Percentiles rank a stretch among this genome's conserved stretches.
phyloP scores from a whole-genome alignment of 1,139 yeast genomes.

The Suhomyces anneliseae region DNA sequence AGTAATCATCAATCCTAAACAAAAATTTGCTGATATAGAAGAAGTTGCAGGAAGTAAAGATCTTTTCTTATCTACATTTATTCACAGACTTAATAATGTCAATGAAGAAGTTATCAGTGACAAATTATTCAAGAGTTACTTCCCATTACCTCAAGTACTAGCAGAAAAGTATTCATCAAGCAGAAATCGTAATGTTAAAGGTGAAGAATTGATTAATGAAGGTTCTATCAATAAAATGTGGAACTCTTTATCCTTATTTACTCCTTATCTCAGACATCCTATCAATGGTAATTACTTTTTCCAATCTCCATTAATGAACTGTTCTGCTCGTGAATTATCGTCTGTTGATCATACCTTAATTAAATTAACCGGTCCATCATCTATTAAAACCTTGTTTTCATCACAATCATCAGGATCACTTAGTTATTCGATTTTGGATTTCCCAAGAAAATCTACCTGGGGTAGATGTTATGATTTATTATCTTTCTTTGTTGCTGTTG shows the following conservation, averaged over 20 bases:
- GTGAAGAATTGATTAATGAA: slow-evolving; percentile 9
- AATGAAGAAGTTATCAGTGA: slow-evolving; percentile 33
- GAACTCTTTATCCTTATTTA: slow-evolving; percentile 32
- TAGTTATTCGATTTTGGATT: slow-evolving; percentile 34
- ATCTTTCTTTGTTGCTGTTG: slow-evolving; percentile 36
- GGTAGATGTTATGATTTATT: slow-evolving; percentile 44
- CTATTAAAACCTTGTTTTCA: slow-evolving; percentile 29
- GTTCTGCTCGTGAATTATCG: slow-evolving; percentile 36
- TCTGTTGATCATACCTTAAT: slow-evolving; percentile 37
- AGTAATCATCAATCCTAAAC: slow-evolving; percentile 18
- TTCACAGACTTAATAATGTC: slow-evolving; percentile 20
- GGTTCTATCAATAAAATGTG: slow-evolving; percentile 37
- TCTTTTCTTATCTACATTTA: slow-evolving; percentile 28
- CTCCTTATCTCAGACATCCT: slow-evolving; percentile 38
- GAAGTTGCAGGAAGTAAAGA: slow-evolving; percentile 34
- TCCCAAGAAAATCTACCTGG: slow-evolving; percentile 41
- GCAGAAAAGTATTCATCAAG: slow-evolving; percentile 5
- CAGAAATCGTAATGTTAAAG: slow-evolving; percentile 1
- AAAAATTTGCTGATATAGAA: slow-evolving; percentile 19
- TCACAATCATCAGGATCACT: slow-evolving; percentile 35
- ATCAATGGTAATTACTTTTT: slow-evolving; percentile 35
- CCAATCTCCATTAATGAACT: slow-evolving; percentile 38
- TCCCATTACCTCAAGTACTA: slow-evolving; percentile 30
- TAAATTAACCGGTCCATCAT: slow-evolving; percentile 31
- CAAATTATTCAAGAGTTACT: slow-evolving; percentile 30